phyloP scores from a whole-genome alignment of 176 grass and related monocot genomes.

The Oryza brachyantha region DNA sequence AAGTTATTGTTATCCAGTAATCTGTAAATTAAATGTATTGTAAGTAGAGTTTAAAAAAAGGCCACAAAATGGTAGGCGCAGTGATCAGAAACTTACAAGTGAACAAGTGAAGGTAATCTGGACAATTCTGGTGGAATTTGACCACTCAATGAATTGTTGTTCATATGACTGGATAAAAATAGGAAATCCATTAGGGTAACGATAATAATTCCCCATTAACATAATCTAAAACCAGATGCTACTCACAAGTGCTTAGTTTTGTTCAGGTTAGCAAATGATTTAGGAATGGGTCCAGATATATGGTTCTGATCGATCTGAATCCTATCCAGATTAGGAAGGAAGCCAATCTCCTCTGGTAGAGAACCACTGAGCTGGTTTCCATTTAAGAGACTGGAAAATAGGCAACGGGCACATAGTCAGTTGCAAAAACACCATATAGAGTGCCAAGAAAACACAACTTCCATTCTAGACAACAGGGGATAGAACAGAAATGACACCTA shows the following conservation, averaged over 20 bases:
- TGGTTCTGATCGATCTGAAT: slow-evolving; percentile 93
- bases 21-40: slow-evolving; percentile 37
- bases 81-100: slow-evolving; percentile 65
- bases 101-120: slow-evolving; percentile 80
- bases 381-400: slow-evolving; percentile 72
- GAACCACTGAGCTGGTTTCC: slow-evolving; percentile 74
- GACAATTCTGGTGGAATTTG: slow-evolving; percentile 87
- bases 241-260: slow-evolving; percentile 97
- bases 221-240: slow-evolving; percentile 25
- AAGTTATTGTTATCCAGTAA: slow-evolving; percentile 84
- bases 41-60: slow-evolving; percentile 35
- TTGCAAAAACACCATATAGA: neutral
- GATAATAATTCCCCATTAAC: slow-evolving; percentile 16
- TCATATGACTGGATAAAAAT: slow-evolving; percentile 81
- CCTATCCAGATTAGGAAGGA: slow-evolving; percentile 75
- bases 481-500: neutral
- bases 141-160: slow-evolving; percentile 97
- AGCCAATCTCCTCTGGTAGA: slow-evolving; percentile 77
- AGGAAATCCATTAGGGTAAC: slow-evolving; percentile 23
- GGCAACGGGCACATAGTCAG: neutral
- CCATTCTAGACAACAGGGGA: neutral
- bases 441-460: neutral
- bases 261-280: slow-evolving; percentile 82
- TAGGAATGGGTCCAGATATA: slow-evolving; percentile 87
- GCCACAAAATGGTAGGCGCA: slow-evolving; percentile 15